These are phyloP conservation scores for Exobasidium rhododendri DNA, from an alignment of 1,284 basidiomycete genomes.

Conservation along the genomic window DNA sequence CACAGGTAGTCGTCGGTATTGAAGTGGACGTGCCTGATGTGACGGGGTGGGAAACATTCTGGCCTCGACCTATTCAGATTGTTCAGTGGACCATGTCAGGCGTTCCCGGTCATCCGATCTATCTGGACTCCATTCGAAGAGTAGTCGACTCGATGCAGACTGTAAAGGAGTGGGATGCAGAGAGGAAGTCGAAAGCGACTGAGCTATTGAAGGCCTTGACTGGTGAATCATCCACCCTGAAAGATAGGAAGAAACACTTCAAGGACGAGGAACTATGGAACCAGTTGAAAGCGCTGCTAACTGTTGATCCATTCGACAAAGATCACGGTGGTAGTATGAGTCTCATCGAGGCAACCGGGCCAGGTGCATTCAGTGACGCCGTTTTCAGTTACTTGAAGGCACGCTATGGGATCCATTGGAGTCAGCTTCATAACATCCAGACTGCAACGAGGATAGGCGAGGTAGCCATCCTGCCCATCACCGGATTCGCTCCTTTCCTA, in stretches of 20 bases:
- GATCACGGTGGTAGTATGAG: not conserved
- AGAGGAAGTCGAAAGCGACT: constrained; percentile 1
- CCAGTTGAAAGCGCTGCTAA: not conserved
- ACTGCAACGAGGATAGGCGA: constrained; percentile 6
- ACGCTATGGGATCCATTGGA: constrained; percentile 8
- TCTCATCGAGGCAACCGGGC: constrained; percentile 9
- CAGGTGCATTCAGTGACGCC: constrained; percentile 6
- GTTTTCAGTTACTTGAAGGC: constrained; percentile 7
- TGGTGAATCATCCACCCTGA: not conserved
- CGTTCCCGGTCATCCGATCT: constrained; percentile 9
- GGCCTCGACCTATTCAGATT: constrained; percentile 7
- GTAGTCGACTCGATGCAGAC: constrained; percentile 2
- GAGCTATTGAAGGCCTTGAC: not conserved
- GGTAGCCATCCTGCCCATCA: constrained; percentile 5
- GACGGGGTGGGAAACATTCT: constrained; percentile 6
- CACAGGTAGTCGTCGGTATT: constrained; percentile 7
- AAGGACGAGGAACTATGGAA: constrained; percentile 2
- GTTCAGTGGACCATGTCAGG: constrained; percentile 13
- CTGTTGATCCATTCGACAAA: constrained; percentile 4
- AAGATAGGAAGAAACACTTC: not conserved
- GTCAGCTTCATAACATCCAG: constrained; percentile 6
- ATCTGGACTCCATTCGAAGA: constrained; percentile 2
- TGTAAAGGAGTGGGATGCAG: constrained; percentile 4
- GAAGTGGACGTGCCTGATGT: constrained; percentile 9
- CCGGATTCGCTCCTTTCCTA: constrained; percentile 3